Conservation (phyloP, 345 rosid species). For the Populus davidiana region DNA sequence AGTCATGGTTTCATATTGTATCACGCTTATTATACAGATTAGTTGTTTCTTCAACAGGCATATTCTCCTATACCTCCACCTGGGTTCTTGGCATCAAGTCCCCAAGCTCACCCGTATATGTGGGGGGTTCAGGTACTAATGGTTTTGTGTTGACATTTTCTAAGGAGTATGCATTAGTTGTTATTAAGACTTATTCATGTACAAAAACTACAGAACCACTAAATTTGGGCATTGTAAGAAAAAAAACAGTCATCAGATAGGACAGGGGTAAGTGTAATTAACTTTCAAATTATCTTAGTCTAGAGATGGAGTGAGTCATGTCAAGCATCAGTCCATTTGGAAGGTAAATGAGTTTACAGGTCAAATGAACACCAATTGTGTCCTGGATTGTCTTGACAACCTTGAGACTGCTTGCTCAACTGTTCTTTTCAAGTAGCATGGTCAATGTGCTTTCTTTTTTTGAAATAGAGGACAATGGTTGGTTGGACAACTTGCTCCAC, state of each 20-base stretch:
- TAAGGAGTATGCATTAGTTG: background rate
- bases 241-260: background rate
- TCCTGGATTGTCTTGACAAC: background rate
- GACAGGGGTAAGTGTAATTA: background rate
- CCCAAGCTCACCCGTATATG: constrained; percentile 98
- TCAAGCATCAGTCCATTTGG: background rate
- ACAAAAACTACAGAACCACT: background rate
- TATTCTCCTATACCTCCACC: constrained; percentile 93
- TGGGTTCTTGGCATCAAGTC: constrained; percentile 93
- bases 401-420: background rate
- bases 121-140: constrained; percentile 96
- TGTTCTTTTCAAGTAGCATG: background rate
- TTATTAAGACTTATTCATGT: background rate
- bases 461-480: background rate
- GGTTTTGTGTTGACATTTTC: background rate
- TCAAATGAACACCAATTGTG: background rate
- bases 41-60: constrained; percentile 49
- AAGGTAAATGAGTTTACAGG: constrained; percentile 1
- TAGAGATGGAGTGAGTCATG: background rate
- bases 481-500: background rate
- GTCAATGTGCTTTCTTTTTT: background rate
- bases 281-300: background rate
- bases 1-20: constrained; percentile 8
- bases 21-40: constrained; percentile 17
- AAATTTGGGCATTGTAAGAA: background rate